phyloP scores from a whole-genome alignment of 202 grass and related monocot genomes.

The Digitaria exilis region DNA sequence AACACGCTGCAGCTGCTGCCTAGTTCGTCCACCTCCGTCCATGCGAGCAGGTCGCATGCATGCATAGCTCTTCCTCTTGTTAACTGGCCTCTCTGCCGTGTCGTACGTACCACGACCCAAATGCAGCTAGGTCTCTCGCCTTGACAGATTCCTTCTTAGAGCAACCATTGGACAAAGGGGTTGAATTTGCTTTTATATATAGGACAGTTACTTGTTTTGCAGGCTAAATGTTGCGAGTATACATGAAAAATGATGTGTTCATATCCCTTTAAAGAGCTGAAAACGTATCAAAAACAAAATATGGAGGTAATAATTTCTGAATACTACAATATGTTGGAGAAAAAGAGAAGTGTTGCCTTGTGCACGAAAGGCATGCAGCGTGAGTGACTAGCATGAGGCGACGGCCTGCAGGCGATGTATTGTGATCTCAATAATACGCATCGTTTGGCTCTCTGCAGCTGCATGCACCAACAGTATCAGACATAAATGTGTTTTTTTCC shows the following conservation, averaged over 20 bases:
- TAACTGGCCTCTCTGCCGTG: neutral
- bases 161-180: too few species aligned
- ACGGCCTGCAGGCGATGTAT: neutral
- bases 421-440: constrained; percentile 31
- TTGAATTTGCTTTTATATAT: too few species aligned
- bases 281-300: neutral
- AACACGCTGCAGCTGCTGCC: neutral
- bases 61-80: neutral
- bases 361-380: neutral
- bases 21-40: neutral
- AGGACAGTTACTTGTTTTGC: neutral
- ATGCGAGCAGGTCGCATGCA: neutral
- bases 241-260: neutral
- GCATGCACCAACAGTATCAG: constrained; percentile 27
- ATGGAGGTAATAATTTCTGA: too few species aligned
- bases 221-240: neutral
- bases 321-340: too few species aligned
- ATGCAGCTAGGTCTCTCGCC: neutral
- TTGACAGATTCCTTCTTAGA: neutral
- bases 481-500: constrained; percentile 35
- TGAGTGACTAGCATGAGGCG: neutral
- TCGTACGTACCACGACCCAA: neutral
- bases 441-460: neutral
- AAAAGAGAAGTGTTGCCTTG: neutral
- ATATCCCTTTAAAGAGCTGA: neutral